Percentiles rank a stretch among this genome's conserved stretches.
phyloP scores from a whole-genome alignment of 345 rosid genomes.

The Linum lewisii region DNA sequence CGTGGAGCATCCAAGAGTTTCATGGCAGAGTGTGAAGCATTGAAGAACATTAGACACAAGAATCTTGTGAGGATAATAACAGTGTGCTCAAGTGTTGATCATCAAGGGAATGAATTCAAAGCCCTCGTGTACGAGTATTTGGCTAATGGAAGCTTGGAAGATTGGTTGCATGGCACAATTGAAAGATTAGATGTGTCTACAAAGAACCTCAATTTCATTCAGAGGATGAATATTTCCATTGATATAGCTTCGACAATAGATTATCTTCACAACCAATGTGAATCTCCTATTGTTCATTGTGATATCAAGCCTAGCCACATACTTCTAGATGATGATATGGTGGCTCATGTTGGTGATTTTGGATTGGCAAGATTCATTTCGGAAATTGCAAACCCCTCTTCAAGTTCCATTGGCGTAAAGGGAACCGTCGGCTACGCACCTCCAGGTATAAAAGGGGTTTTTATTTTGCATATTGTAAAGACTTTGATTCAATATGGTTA shows the following conservation, averaged over 20 bases:
- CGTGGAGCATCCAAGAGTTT: conserved; percentile 20
- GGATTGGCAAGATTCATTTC: conserved; percentile 8
- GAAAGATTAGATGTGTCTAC: not conserved
- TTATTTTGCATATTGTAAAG: not conserved
- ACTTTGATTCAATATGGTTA: too few relatives aligned
- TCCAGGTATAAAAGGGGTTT: conserved; percentile 1
- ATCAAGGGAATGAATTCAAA: conserved; percentile 14
- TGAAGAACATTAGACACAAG: conserved; percentile 9
- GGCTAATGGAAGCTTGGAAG: conserved; percentile 9
- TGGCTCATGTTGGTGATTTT: conserved; percentile 10
- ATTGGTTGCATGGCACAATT: conserved; percentile 3
- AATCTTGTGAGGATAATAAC: conserved; percentile 13
- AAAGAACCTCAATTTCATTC: not conserved
- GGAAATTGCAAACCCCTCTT: not conserved
- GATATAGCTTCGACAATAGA: conserved; percentile 3
- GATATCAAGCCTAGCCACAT: conserved; percentile 6
- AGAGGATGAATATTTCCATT: conserved; percentile 5
- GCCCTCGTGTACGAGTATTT: conserved; percentile 11
- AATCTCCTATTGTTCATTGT: conserved; percentile 3
- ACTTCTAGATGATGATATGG: conserved; percentile 4
- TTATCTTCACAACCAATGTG: conserved; percentile 10
- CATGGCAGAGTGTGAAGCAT: conserved; percentile 9
- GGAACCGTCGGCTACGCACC: not conserved
- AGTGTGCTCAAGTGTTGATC: conserved; percentile 10
- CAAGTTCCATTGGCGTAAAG: conserved; percentile 1